Evolutionary conservation across 169 alveolate genomes (phyloP).

Genomic region (Cryptosporidium tyzzeri): DNA sequence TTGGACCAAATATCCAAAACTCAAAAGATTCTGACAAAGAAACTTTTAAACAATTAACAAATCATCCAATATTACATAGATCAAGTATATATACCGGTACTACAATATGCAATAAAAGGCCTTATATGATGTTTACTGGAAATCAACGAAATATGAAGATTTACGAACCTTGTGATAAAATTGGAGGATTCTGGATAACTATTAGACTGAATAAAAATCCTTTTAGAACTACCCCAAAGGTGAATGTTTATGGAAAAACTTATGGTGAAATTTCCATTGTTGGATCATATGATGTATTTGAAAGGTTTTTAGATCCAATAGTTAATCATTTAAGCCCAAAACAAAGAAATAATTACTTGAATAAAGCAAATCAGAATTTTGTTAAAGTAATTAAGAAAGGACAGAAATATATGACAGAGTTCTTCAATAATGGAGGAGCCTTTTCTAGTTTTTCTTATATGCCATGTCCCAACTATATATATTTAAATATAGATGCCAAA

Average conservation of each 20-base stretch:
- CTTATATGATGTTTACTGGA: constrained; percentile 2
- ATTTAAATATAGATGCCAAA: constrained; percentile 26
- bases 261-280: constrained; percentile 53
- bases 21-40: background rate
- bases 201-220: constrained; percentile 28
- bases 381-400: constrained; percentile 50
- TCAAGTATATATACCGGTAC: constrained; percentile 67
- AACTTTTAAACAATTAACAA: background rate
- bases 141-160: background rate
- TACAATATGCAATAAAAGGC: constrained; percentile 38
- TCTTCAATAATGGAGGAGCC: constrained; percentile 7
- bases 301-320: constrained; percentile 47
- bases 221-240: constrained; percentile 56
- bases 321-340: constrained; percentile 53
- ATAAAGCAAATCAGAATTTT: constrained; percentile 40
- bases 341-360: constrained; percentile 35
- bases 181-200: constrained; percentile 64
- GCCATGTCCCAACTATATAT: constrained; percentile 24
- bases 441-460: background rate
- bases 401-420: constrained; percentile 33
- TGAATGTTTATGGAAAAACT: constrained; percentile 24
- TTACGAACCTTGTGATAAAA: constrained; percentile 14
- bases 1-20: constrained; percentile 67
- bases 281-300: constrained; percentile 57
- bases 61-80: constrained; percentile 54